Evolutionary conservation across 78 protist genomes (phyloP), one percentile per base, ranked within the genome.

Genomic region (Dictyostelium brefeldianum): DNA sequence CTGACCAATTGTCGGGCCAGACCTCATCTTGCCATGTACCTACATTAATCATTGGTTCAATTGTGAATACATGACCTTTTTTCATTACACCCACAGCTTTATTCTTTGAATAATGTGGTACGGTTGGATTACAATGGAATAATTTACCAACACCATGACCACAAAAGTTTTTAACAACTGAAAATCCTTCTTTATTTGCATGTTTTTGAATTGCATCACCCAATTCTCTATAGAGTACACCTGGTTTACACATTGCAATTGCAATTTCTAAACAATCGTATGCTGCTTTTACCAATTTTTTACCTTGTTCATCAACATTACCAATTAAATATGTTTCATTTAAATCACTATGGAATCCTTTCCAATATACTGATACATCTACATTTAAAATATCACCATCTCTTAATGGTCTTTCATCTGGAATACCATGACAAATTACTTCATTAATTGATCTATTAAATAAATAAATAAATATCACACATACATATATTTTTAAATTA

Each of bases 351-450:
- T 99, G 99, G 62, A 75, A 82, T 29, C 99, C 99, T 25, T 96
- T 75, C 75, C 78, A 59, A 96, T 93, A 99, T 53, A 94, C 50
- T 3, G 99, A 50, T 25, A 99, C 94, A 90, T 99, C 99, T 41
- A 98, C 51, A 84, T 99, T 98, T 64, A 98, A 90, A 20, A 99
- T 97, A 73, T 97, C 97, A 51, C 99, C 99, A 14, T 98, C 98
- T 50, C 81, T 25, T 50, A 98, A 78, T 41, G 82, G 85, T 41
- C 89, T 48, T 7, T 18, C 8, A 81, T 98, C 99, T 25, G 99
- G 99, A 29, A 99, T 99, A 75, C 99, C 99, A 95, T 99, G 99
- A 81, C 99, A 98, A 46, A 99, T 96, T 27, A 98, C 96, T 62
- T 98, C 98, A 81, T 98, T 98, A 54, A 98, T 82, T 6, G 97